Base-by-base conservation (phyloP, 345 rosid species). In the Ceriops zippeliana region DNA sequence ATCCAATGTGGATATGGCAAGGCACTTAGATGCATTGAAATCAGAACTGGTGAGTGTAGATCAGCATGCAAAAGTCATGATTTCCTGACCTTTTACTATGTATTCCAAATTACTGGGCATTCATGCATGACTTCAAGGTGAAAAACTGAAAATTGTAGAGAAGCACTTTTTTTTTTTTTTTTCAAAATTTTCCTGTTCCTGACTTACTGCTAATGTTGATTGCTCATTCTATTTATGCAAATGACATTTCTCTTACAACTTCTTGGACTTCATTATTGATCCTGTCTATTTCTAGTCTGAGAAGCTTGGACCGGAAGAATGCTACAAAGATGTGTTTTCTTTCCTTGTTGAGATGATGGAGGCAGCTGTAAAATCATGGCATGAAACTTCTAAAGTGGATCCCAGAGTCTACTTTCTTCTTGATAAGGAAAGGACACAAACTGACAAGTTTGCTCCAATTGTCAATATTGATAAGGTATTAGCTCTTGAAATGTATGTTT, bases 381-480 rank as follows among this genome's bases (percentile, higher is more conserved):
- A 91, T 73, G 90, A 89, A 75, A 81, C 86, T 78, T 84, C 89
- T 70, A 90, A 84, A 80, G 87, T 91, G 72, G 97, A 91, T 57
- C 82, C 92, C 52, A 85, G 84, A 82, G 96, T 90, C 64, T 77
- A 80, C 82, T 95, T 90, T 74, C 87, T 90, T 52, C 87, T 86
- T 15, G 91, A 95, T 76, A 80, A 85, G 72, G 97, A 92, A 71
- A 90, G 81, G 81, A 86, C 98, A 5, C 84, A 87, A 31, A 80
- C 86, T 16, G 93, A 90, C 49, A 91, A 88, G 79, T 86, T 83
- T 61, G 96, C 96, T 68, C 90, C 99, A 22, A 80, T 73, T 62
- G 95, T 91, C 79, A 90, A 93, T 81, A 83, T 93, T 60, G 97
- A 89, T 65, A 95, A 91, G 96, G 98, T 95, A 82, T 52, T 31